Evolutionary conservation across 495 filamentous ascomycete species (phyloP), one percentile per base, ranked within the genome.

Genomic region (Penicillium crystallinum): DNA sequence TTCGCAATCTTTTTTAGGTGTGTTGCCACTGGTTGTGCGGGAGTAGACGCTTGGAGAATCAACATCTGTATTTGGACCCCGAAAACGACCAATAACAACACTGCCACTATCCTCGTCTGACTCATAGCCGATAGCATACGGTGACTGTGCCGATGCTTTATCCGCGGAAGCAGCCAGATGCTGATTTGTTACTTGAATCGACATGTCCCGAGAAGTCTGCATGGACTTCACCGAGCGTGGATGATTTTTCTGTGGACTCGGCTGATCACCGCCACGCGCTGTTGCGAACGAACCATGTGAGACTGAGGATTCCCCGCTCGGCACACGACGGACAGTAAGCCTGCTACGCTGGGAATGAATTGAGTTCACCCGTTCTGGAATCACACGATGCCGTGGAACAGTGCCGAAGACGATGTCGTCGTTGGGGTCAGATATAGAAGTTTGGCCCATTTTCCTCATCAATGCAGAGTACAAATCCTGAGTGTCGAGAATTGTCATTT

Each of bases 391-490:
- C 46, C 63, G 59, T 31, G 66, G 61, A 15, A 74, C 67, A 29
- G 58, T 63, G 19, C 69, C 67, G 35, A 62, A 43, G 6, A 63
- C 29, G 2, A 69, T 56, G 15, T 71, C 67, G 52, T 70, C 62
- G 18, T 74, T 65, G 3, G 58, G 22, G 35, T 64, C 59, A 41
- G 62, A 27, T 2, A 57, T 37, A 19, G 54, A 47, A 52, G 67
- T 49, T 44, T 61, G 61, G 31, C 76, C 72, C 40, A 88, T 77
- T 23, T 81, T 80, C 55, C 81, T 84, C 77, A 90, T 84, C 54
- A 91, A 69, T 0, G 88, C 88, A 3, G 84, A 84, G 57, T 88
- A 91, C 29, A 91, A 70, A 25, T 85, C 79, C 21, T 85, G 78
- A 45, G 81, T 83, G 53, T 88, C 77, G 21, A 86, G 71, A 6